Base-by-base conservation (phyloP, 2,329 filamentous ascomycete species). In the Penicillium capsulatum region DNA sequence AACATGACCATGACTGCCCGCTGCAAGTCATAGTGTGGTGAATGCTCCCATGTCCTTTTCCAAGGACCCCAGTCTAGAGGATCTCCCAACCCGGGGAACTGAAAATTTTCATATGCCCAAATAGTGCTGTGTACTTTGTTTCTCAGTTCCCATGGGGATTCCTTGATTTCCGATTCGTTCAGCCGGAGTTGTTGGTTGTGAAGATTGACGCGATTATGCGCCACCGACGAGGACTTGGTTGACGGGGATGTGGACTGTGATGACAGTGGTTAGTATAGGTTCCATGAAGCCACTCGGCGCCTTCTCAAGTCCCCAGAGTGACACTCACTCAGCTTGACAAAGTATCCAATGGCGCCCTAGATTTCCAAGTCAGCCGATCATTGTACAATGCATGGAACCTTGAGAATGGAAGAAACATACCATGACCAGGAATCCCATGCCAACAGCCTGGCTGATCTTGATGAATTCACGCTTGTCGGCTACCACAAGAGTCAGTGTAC, bases 351-450 rank as follows among this genome's bases (percentile, higher is more conserved):
- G 34, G 73, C 71, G 49, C 74, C 73, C 61, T 61, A 43, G 11
- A 28, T 28, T 28, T 28, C 26, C 26, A 28, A n/a, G 26, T 28
- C 26, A 28, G 26, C 31, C 36, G 24, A 34, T n/a, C n/a, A 40
- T 48, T 38, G 49, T 17, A 10, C 31, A 27, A 22, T 22, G 19
- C 19, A 22, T 22, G 9, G 10, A 14, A 38, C 11, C 17, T 7
- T 20, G 29, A 28, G 4, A 37, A 17, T 22, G 5, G 26, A 14
- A 4, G 4, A 11, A 11, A 36, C 45, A 40, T 51, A 61, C 63
- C 76, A 79, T 79, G 46, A 79, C 74, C 38, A 79, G 59, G 61
- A 79, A 79, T 2, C 76, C 76, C 58, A 77, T 74, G 50, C 75
- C 76, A 36, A 79, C 75, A 37, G 75, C 76, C 64, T 79, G 76